Evolutionary conservation across 495 filamentous ascomycete genomes (phyloP), one percentile per base, ranked within the genome.

Genomic region (Eremomyces bilateralis): DNA sequence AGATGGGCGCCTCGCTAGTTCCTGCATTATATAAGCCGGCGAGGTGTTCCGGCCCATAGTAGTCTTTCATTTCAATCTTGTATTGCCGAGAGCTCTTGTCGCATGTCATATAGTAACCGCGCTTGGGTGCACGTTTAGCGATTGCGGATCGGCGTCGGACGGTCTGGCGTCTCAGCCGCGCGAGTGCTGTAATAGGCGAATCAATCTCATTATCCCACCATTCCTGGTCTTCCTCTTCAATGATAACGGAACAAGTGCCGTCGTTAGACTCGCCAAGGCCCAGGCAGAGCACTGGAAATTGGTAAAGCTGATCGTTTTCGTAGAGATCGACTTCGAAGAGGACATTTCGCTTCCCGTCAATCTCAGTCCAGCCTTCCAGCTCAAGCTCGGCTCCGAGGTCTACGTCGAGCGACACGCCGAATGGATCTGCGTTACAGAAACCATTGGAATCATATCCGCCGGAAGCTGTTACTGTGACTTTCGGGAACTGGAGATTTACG

Each of bases 261-360:
- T n/a, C 20, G 6, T 24, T 35, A 4, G 15, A 20, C 3, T 19
- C 13, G 4, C 33, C 33, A 19, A 35, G 13, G 12, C 3, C 4
- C 3, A 35, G 12, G 21, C 33, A 35, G 6, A 35, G 4, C 2
- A 15, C 3, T 2, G 17, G 18, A 19, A 35, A 35, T 2, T 35
- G 3, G 33, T 29, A 35, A 13, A 35, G 3, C 3, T 35, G 13
- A 13, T 35, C 33, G 4, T 35, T 24, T 19, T 35, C 18, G 33
- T 27, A 35, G 3, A 35, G 5, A 24, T 35, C 33, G 13, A 35
- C 33, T 2, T 35, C 33, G 33, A 35, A 35, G 15, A 35, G 18
- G 33, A 5, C 15, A 2, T 35, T 35, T 13, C 18, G 12, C 4
- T 35, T 24, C n/a, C 33, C 33, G 4, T 35, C 33, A 22, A 35